Conservation (phyloP, 164 flowering plant genomes). For the Macadamia integrifolia region DNA sequence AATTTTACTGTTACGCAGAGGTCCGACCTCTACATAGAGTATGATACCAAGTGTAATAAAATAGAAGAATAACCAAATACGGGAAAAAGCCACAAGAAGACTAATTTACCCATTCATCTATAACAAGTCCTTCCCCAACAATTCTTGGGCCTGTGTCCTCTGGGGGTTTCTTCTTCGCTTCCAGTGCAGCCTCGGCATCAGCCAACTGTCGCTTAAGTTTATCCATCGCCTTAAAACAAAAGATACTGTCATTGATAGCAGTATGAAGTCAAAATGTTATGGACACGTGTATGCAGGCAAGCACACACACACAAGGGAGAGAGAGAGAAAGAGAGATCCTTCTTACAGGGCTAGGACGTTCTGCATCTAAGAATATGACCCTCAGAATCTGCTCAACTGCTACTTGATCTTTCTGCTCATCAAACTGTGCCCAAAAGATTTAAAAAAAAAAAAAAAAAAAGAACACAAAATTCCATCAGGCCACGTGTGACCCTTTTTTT, state of each 20-base stretch:
- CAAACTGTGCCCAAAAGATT: constrained; percentile 52
- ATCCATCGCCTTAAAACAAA: constrained; percentile 55
- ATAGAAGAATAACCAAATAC: too few species aligned
- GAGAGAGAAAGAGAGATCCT: not conserved
- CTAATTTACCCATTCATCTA: constrained; percentile 76
- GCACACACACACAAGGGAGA: not conserved
- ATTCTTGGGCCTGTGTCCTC: constrained; percentile 65
- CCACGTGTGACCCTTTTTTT: too few species aligned
- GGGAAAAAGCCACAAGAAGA: not conserved
- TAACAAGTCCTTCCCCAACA: constrained; percentile 93
- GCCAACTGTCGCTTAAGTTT: constrained; percentile 81
- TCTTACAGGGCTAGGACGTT: constrained; percentile 72
- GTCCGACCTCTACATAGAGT: not conserved
- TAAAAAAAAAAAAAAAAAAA: too few species aligned
- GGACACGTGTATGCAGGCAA: not conserved
- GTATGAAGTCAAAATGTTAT: too few species aligned
- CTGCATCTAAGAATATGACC: constrained; percentile 71
- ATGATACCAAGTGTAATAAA: too few species aligned
- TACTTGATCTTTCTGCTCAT: constrained; percentile 88
- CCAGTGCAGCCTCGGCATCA: constrained; percentile 88
- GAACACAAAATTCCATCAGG: too few species aligned
- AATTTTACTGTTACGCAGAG: too few species aligned
- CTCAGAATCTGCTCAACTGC: constrained; percentile 68
- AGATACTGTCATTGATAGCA: constrained; percentile 9
- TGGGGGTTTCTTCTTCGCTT: constrained; percentile 79